Evolutionary conservation across 306 rosid species (phyloP).

Genomic region (Malus fusca): DNA sequence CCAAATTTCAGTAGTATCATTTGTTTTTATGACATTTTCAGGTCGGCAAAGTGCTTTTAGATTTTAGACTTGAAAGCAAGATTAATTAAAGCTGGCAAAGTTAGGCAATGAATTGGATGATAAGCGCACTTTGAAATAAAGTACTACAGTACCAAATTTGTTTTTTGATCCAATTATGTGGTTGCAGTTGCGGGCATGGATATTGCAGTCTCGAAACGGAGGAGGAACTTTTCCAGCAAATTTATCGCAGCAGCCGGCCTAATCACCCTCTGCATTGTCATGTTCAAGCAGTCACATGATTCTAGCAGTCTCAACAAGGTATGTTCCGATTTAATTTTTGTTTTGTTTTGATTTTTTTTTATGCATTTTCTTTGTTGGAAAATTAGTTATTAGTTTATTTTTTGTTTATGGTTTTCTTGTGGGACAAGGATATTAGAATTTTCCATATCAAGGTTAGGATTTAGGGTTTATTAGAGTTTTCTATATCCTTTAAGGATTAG

Average conservation of each 20-base stretch:
- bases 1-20: no score
- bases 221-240: conserved; percentile 43
- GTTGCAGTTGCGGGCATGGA: conserved; percentile 61
- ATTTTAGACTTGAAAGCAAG: not conserved
- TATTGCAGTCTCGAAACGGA: conserved; percentile 58
- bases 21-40: no score
- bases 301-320: conserved; percentile 58
- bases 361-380: not conserved
- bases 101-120: not conserved
- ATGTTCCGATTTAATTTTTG: not conserved
- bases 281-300: conserved; percentile 57
- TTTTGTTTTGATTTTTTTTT: not conserved
- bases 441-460: no score
- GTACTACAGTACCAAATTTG: not conserved
- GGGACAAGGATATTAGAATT: no score
- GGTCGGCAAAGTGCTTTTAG: no score
- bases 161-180: not conserved
- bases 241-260: conserved; percentile 51
- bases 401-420: no score
- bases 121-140: not conserved
- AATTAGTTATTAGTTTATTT: no score
- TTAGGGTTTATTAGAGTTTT: no score
- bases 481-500: no score
- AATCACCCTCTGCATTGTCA: conserved; percentile 50
- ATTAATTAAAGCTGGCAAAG: not conserved